Conservation (phyloP, 1,284 basidiomycete species). For the Puccinia novopanici region DNA sequence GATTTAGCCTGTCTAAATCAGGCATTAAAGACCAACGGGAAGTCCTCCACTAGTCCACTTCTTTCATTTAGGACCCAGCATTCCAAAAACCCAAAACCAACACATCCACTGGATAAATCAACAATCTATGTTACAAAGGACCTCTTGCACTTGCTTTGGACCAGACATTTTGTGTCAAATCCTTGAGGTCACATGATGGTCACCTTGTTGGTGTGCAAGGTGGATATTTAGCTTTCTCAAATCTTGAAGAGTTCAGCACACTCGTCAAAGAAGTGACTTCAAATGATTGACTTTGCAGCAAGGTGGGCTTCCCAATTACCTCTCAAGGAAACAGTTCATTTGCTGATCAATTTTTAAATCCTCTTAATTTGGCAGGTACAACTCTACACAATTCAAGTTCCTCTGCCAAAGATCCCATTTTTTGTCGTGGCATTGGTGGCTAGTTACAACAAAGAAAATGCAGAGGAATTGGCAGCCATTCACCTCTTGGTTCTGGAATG, state of each 20-base stretch:
- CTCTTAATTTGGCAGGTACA: too few relatives aligned
- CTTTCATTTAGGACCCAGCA: too few relatives aligned
- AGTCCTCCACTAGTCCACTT: too few relatives aligned
- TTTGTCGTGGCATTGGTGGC: conserved; percentile 22
- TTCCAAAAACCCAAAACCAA: too few relatives aligned
- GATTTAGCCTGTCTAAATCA: too few relatives aligned
- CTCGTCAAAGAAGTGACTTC: neutral
- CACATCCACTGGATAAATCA: too few relatives aligned
- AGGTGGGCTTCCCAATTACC: neutral
- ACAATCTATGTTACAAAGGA: neutral
- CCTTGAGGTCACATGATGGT: neutral
- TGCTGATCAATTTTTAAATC: too few relatives aligned
- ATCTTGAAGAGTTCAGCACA: neutral
- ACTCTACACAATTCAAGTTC: conserved; percentile 11
- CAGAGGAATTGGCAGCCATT: neutral
- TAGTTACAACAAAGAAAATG: conserved; percentile 17
- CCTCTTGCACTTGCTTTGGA: conserved; percentile 20
- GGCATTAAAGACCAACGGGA: too few relatives aligned
- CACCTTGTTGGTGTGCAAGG: conserved; percentile 37
- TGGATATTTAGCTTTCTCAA: neutral
- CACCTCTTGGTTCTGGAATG: neutral
- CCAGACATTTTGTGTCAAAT: conserved; percentile 24
- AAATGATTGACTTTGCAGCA: neutral
- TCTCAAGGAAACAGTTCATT: too few relatives aligned
- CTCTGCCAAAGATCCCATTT: neutral